Percentiles rank a stretch among this genome's conserved stretches.
These are phyloP conservation scores for Scenedesmus sp. DNA, from an alignment of 163 green algal genomes.

Conservation along the genomic window DNA sequence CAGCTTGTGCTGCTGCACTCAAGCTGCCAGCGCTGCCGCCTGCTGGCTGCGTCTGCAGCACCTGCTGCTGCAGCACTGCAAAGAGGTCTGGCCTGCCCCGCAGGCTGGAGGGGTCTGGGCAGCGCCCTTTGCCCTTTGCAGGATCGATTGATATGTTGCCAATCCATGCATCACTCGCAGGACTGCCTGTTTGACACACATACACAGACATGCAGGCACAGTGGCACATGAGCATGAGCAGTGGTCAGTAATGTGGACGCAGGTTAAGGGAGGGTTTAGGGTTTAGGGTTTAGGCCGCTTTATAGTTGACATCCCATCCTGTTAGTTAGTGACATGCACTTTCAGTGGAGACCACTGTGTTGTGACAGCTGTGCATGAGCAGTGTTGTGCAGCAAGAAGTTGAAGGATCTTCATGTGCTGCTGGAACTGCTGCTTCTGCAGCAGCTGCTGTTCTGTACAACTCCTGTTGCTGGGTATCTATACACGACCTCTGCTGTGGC, in stretches of 20 bases:
- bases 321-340: no score
- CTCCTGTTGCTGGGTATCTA: neutral
- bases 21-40: neutral
- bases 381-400: neutral
- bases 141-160: conserved; percentile 55
- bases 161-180: conserved; percentile 53
- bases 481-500: neutral
- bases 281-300: no score
- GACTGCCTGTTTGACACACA: neutral
- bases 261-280: no score
- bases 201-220: neutral
- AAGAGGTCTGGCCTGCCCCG: conserved; percentile 42
- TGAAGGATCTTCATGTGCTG: neutral
- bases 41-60: neutral
- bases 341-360: neutral
- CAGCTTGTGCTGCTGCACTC: neutral
- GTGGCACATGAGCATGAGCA: no score
- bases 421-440: neutral
- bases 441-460: neutral
- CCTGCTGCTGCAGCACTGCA: conserved; percentile 47
- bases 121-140: conserved; percentile 36
- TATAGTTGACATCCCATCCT: no score
- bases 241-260: no score
- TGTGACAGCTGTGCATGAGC: neutral
- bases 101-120: conserved; percentile 4